Evolutionary conservation across 164 flowering plant species (phyloP), one percentile per base, ranked within the genome.

Genomic region (Tetracentron sinense): DNA sequence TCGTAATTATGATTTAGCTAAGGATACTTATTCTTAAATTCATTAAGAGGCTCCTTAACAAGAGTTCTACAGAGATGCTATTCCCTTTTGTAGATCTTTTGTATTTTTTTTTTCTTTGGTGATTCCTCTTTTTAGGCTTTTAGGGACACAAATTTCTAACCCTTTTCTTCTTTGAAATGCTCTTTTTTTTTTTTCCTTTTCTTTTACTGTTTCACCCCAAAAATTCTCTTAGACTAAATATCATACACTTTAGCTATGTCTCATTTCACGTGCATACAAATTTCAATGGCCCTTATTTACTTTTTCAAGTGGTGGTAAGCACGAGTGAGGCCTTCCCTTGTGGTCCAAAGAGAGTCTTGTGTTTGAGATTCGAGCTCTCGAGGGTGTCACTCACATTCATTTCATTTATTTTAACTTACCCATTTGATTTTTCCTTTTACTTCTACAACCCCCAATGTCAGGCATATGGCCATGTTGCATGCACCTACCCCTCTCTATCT

Each of bases 281-380:
- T 47, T 55, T 44, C 68, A 58, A 57, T 46, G 59, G 25, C 47
- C 6, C 23, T 26, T 20, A 11, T 30, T 14, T 35, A 42, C 10
- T 25, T 42, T 54, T 54, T 63, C 28, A 38, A 44, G 46, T 23
- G 68, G 22, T 48, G 62, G 61, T 15, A 10, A 56, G 68, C 61
- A 56, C 47, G 48, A 65, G 61, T 12, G 46, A 46, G 61, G 44
- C 21, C 62, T 60, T 54, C 33, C 30, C 49, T 35, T 33, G 33
- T 56, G 67, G 50, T 35, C 61, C 69, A 63, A 53, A 63, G 58
- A 12, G 6, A 53, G 52, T 51, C 67, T 52, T 69, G 30, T 19
- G 42, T 58, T 72, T 67, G 71, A 72, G 70, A 72, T 67, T 67
- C 71, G 71, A 72, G 75, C 75, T 71, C 67, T 61, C 60, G 60